Base-by-base conservation (phyloP, 805 yeast genomes). In the Zygosaccharomyces bailii region DNA sequence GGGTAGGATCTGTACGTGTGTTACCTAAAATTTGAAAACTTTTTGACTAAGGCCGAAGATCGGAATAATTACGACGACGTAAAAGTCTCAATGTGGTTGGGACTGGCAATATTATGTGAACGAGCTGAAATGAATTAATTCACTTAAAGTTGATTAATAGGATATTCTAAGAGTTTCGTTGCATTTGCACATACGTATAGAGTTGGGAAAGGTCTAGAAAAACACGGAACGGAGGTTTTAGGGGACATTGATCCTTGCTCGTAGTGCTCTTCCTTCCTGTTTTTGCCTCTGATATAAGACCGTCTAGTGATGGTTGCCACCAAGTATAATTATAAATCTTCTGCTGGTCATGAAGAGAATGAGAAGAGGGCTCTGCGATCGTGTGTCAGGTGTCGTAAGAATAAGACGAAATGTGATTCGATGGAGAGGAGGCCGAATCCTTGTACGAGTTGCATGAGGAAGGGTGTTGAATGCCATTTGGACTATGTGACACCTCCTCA, bases 321-420 rank as follows among this genome's bases (percentile, higher is more conserved):
- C 8, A 39, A 39, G 14, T 16, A 13, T 20, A 5, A n/a, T 31
- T 11, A 13, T 16, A 39, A 9, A 21, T 20, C 14, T 39, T n/a
- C 30, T 13, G 25, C 10, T 10, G 14, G 33, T 16, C 17, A 14
- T 37, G 33, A 35, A 23, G 25, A 40, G 16, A 18, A 29, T 17
- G 25, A 27, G 20, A 48, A 43, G 35, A 67, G 71, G 45, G 68
- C 70, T 8, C 54, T 79, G 34, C 79, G 80, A 53, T 75, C 85
- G 8, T 82, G 88, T 57, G 70, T 75, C 4, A 67, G 84, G 24
- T 82, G 88, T 60, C 70, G 87, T 27, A 76, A 76, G 54, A 83
- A 80, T 53, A 82, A 82, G 59, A 80, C 82, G 13, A 79, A 74
- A 54, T 82, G 88, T 61, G 82, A 82, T 56, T 82, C 82, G 9